phyloP scores from a whole-genome alignment of 2,329 filamentous ascomycete genomes.

The Bipolaris gigantea region DNA sequence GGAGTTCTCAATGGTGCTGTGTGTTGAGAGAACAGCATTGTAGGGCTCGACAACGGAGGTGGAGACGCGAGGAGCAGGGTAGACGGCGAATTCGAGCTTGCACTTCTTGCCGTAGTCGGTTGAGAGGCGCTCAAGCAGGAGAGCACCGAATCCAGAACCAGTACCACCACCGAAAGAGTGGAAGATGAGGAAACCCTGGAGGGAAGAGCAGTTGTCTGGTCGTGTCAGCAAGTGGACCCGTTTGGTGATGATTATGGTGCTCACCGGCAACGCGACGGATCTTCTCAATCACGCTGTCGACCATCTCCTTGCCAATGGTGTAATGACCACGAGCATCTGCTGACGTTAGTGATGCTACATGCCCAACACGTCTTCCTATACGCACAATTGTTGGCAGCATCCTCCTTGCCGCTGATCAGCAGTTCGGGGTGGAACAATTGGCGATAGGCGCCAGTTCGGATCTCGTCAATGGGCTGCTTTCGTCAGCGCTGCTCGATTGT shows the following conservation, averaged over 20 bases:
- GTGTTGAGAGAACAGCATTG: slow-evolving; percentile 72
- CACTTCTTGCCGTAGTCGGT: slow-evolving; percentile 76
- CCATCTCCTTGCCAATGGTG: slow-evolving; percentile 76
- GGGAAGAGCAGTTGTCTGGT: slow-evolving; percentile 70
- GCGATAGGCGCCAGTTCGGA: slow-evolving; percentile 68
- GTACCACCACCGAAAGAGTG: slow-evolving; percentile 75
- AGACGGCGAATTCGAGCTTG: slow-evolving; percentile 75
- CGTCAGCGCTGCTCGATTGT: slow-evolving; percentile 20
- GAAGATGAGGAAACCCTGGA: slow-evolving; percentile 75
- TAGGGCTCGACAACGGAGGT: slow-evolving; percentile 74
- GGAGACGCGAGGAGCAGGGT: slow-evolving; percentile 70
- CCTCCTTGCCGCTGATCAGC: slow-evolving; percentile 73
- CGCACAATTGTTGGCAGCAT: slow-evolving; percentile 74
- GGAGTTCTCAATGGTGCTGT: slow-evolving; percentile 77
- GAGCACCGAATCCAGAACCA: slow-evolving; percentile 71
- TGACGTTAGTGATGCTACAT: slow-evolving; percentile 19
- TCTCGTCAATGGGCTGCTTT: slow-evolving; percentile 67
- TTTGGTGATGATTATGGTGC: slow-evolving; percentile 21
- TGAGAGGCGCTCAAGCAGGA: slow-evolving; percentile 72
- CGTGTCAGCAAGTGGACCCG: slow-evolving; percentile 17
- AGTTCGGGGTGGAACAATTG: slow-evolving; percentile 73
- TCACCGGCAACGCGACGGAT: slow-evolving; percentile 69
- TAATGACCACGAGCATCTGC: slow-evolving; percentile 72
- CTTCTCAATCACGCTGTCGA: slow-evolving; percentile 69
- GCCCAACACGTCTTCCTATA: not conserved